A percentile compares a stretch with the other conserved stretches of the same genome.
Conservation (phyloP, 768 basidiomycete species). For the Tulasnella sp. region DNA sequence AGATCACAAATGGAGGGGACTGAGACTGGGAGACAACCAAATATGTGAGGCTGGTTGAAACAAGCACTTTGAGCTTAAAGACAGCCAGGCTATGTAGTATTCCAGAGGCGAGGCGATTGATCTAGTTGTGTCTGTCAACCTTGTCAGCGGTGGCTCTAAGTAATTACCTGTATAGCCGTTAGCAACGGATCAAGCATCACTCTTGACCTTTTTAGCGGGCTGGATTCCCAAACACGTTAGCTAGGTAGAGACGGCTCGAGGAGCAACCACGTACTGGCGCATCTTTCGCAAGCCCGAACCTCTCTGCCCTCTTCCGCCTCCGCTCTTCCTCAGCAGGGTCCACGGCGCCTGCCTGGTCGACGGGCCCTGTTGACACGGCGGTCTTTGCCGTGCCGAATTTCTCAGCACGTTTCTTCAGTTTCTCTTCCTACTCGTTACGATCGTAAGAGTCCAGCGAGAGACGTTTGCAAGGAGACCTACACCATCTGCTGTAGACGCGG, state of each 20-base stretch:
- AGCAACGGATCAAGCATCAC: neutral
- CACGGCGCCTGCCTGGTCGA: neutral
- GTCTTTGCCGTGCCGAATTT: conserved; percentile 10
- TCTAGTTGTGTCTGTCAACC: too few species aligned
- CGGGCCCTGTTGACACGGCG: neutral
- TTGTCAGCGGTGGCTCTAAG: too few species aligned
- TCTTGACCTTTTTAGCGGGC: conserved; percentile 9
- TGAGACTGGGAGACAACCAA: too few species aligned
- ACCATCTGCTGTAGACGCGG: conserved; percentile 4
- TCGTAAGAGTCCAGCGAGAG: neutral
- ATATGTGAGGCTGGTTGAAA: too few species aligned
- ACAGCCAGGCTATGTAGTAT: too few species aligned
- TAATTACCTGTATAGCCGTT: too few species aligned
- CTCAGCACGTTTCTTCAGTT: conserved; percentile 16
- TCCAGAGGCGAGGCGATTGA: too few species aligned
- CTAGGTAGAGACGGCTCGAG: neutral
- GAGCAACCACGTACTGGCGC: neutral
- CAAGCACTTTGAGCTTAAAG: too few species aligned
- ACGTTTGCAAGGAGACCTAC: neutral
- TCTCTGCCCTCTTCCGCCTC: conserved; percentile 22
- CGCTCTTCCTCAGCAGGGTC: conserved; percentile 22
- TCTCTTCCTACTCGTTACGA: neutral
- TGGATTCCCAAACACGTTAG: neutral
- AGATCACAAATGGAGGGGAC: too few species aligned
- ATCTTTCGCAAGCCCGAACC: conserved; percentile 13